A percentile compares a stretch with the other conserved stretches of the same genome.
These are phyloP conservation scores for Elsinoe arachidis DNA, from an alignment of 2,329 filamentous ascomycete genomes.

Conservation along the genomic window DNA sequence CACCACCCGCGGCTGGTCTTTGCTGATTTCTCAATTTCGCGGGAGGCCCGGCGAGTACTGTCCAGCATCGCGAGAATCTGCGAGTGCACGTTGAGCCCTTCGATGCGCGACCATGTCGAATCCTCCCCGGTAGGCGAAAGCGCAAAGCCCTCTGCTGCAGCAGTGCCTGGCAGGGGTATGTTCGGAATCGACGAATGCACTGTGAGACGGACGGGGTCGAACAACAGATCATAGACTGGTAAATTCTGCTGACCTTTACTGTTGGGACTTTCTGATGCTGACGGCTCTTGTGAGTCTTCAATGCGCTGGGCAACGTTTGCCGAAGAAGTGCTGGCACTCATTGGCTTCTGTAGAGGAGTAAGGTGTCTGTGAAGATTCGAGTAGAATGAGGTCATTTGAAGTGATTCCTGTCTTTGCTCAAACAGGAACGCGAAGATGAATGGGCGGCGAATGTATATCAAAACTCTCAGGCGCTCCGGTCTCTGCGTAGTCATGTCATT, in stretches of 20 bases:
- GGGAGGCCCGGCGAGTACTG: constrained; percentile 38
- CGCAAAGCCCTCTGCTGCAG: constrained; percentile 31
- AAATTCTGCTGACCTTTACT: constrained; percentile 22
- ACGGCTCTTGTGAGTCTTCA: constrained; percentile 24
- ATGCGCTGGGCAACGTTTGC: constrained; percentile 36
- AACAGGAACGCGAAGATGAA: constrained; percentile 76
- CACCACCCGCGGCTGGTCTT: constrained; percentile 60
- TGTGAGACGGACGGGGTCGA: constrained; percentile 49
- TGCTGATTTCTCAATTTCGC: constrained; percentile 51
- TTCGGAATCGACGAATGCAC: constrained; percentile 56
- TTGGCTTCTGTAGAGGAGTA: constrained; percentile 37
- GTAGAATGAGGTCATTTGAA: constrained; percentile 38
- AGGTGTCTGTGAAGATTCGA: constrained; percentile 45
- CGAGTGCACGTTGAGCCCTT: constrained; percentile 54
- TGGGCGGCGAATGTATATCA: constrained; percentile 63
- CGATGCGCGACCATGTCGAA: constrained; percentile 44
- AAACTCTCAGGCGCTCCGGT: constrained; percentile 48
- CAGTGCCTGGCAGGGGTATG: constrained; percentile 47
- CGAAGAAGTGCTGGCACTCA: constrained; percentile 36
- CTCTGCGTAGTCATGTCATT: constrained; percentile 32
- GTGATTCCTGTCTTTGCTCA: constrained; percentile 48
- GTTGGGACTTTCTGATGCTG: constrained; percentile 24
- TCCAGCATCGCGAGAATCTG: constrained; percentile 49
- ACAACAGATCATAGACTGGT: constrained; percentile 53
- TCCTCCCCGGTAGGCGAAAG: constrained; percentile 17